Base-by-base conservation (phyloP, 2,329 filamentous ascomycete species). In the Phoma herbarum region DNA sequence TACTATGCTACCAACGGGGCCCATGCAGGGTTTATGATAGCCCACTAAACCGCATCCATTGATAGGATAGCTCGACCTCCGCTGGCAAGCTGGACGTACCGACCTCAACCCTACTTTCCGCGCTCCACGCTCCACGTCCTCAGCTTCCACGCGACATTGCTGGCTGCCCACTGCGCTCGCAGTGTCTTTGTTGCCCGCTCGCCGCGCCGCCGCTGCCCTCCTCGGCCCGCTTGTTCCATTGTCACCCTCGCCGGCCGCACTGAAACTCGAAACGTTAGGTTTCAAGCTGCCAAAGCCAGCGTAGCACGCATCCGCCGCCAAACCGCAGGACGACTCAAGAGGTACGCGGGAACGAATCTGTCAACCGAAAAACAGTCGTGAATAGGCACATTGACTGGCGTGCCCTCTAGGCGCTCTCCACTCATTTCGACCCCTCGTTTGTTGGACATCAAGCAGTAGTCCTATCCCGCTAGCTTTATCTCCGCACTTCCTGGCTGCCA, bases 181-280 rank as follows among this genome's bases (percentile, higher is more conserved):
- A 59, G 66, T 59, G 61, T 66, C 60, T 62, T 64, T 66, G 65
- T 64, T 56, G 60, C 48, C 47, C 57, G 31, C 49, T 47, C 46
- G 52, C 56, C 59, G 56, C 59, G 59, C 60, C 49, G 58, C 60
- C 65, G 42, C 51, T 50, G 41, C 29, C 57, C 35, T 39, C 43
- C 58, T 58, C 52, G 58, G 44, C 52, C 51, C 60, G 60, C 58
- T 61, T 66, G 63, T 67, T 63, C 57, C 66, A 64, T 67, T 62
- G 69, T 69, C 64, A 57, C 59, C 49, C 57, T 51, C 57, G 56
- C 63, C 64, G 52, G 48, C 69, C 62, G 67, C 71, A 65, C 68
- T 68, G 70, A 71, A 69, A 71, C 71, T 68, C 69, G 62, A 65
- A 69, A 76, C 74, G 70, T 73, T 72, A 72, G 73, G 76, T 77